Base-by-base conservation (phyloP, 2,329 filamentous ascomycete species). In the Claviceps africana region DNA sequence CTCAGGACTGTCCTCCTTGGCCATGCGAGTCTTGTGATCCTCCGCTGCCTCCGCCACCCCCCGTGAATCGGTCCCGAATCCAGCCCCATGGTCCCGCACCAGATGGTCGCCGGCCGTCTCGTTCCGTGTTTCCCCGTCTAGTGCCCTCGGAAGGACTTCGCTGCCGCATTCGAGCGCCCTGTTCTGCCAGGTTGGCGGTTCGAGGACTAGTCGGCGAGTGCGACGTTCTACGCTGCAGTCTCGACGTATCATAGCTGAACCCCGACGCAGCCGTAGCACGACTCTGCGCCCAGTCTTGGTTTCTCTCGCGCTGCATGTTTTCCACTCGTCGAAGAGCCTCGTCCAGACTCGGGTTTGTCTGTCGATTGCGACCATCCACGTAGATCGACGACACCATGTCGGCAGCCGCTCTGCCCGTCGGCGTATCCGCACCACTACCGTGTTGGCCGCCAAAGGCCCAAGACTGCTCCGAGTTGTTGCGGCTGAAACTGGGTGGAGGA, bases 41-140 rank as follows among this genome's bases (percentile, higher is more conserved):
- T 17, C 61, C 58, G 51, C 60, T 59, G 10, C 61, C 57, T 47
- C 63, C 60, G 17, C 57, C 55, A n/a, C 57, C 55, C 5, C 64
- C 57, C 1, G 58, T 52, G 35, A 75, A 72, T 40, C 65, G 67
- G 44, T 69, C 69, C 47, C 72, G 67, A 21, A 76, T 57, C 73
- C 73, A 75, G 53, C 64, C 63, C 1, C 74, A 56, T 33, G 71
- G 67, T 2, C 70, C 67, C 40, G 63, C 59, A 3, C 64, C 62
- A n/a, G 65, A 62, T 31, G 58, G 57, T 30, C 62, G 60, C n/a
- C 64, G 61, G 19, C 65, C 60, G 4, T 63, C 62, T 33, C 65
- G 64, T 15, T 64, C 61, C 10, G 53, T 54, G 10, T 51, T 59
- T 22, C 58, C 62, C 19, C 57, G 61, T 28, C 66, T 66, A 44